A percentile compares a stretch with the other conserved stretches of the same genome.
Conservation (phyloP, 2,329 filamentous ascomycete species). For the Corinectria fuckeliana region DNA sequence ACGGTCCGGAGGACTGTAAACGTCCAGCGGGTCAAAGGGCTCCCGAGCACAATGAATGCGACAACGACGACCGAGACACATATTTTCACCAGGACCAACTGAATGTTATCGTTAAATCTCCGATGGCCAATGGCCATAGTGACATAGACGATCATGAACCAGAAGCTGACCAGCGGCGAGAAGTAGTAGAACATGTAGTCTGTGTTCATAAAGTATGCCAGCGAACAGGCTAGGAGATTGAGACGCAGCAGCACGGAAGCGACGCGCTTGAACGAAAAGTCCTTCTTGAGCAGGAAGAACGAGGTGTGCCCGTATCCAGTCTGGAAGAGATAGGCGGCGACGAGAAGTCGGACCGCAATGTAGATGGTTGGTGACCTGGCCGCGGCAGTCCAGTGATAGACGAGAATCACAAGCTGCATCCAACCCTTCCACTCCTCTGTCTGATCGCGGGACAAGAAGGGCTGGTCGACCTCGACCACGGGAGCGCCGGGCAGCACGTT, state of each 20-base stretch:
- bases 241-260: conserved; percentile 60
- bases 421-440: conserved; percentile 72
- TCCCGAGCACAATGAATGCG: conserved; percentile 36
- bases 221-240: conserved; percentile 59
- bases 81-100: conserved; percentile 57
- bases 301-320: conserved; percentile 66
- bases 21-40: conserved; percentile 27
- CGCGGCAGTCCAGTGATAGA: conserved; percentile 62
- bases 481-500: conserved; percentile 17
- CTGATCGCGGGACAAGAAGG: conserved; percentile 53
- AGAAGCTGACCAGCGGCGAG: conserved; percentile 64
- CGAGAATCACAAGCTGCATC: conserved; percentile 61
- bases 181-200: conserved; percentile 62
- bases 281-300: conserved; percentile 61
- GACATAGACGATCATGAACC: conserved; percentile 63
- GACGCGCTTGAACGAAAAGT: conserved; percentile 62
- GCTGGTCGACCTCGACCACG: neutral
- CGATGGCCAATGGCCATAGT: conserved; percentile 53
- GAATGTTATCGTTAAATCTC: conserved; percentile 49
- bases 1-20: conserved; percentile 44
- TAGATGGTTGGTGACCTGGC: conserved; percentile 56
- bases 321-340: conserved; percentile 67
- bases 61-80: conserved; percentile 49
- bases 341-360: conserved; percentile 58
- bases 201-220: conserved; percentile 63